Conservation (phyloP, 2,329 filamentous ascomycete genomes). For the Penicillium sp. region DNA sequence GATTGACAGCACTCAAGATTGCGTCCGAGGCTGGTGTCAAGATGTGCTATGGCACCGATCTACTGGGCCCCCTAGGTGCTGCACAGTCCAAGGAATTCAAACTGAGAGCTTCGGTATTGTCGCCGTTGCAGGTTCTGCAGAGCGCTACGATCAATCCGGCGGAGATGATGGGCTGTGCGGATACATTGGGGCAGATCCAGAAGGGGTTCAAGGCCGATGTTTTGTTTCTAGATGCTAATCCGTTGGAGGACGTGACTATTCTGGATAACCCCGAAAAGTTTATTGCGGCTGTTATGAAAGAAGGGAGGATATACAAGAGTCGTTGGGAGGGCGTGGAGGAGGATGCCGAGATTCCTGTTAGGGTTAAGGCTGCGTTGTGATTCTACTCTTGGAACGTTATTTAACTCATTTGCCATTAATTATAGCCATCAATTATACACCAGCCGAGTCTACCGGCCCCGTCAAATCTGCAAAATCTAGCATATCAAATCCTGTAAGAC, state of each 20-base stretch:
- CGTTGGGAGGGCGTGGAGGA: slow-evolving; percentile 17
- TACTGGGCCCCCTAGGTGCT: slow-evolving; percentile 48
- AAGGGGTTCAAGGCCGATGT: slow-evolving; percentile 52
- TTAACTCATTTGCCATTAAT: too few species aligned
- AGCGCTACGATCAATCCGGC: slow-evolving; percentile 54
- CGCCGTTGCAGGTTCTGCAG: slow-evolving; percentile 43
- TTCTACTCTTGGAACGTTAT: too few species aligned
- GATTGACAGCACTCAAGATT: slow-evolving; percentile 46
- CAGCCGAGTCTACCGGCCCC: background rate
- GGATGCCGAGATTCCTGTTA: background rate
- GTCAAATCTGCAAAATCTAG: slow-evolving; percentile 15
- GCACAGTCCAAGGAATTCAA: slow-evolving; percentile 51
- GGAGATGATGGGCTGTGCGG: slow-evolving; percentile 37
- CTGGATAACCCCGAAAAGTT: slow-evolving; percentile 32
- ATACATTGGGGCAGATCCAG: slow-evolving; percentile 50
- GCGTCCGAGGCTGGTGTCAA: slow-evolving; percentile 51
- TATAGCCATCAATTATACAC: background rate
- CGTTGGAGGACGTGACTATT: slow-evolving; percentile 53
- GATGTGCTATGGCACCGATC: slow-evolving; percentile 55
- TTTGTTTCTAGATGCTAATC: slow-evolving; percentile 50
- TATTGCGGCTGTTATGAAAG: slow-evolving; percentile 47
- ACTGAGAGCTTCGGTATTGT: slow-evolving; percentile 42
- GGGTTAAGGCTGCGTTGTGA: background rate
- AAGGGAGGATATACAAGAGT: slow-evolving; percentile 46
- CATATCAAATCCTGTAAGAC: slow-evolving; percentile 25